A percentile compares a stretch with the other conserved stretches of the same genome.
phyloP scores from a whole-genome alignment of 164 flowering plant genomes.

The Cinnamomum chago region DNA sequence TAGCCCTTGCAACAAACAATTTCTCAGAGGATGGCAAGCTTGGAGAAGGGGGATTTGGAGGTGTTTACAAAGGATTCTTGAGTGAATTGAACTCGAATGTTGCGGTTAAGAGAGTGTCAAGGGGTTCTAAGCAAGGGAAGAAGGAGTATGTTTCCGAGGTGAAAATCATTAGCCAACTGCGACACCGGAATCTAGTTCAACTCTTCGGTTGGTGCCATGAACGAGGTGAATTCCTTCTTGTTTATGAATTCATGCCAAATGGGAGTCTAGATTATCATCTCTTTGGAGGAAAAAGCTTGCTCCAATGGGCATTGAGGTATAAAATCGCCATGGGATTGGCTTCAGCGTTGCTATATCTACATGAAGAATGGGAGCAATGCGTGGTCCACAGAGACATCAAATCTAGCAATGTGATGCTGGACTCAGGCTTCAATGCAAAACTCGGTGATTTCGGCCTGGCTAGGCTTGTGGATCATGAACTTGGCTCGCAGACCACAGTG shows the following conservation, averaged over 20 bases:
- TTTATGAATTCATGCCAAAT: constrained; percentile 43
- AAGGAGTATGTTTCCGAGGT: constrained; percentile 55
- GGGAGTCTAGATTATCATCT: constrained; percentile 42
- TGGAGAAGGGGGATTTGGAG: constrained; percentile 63
- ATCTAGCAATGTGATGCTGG: constrained; percentile 52
- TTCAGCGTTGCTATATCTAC: constrained; percentile 26
- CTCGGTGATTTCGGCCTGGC: constrained; percentile 10
- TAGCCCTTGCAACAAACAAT: constrained; percentile 39
- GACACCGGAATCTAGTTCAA: constrained; percentile 44
- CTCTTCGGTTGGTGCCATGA: constrained; percentile 57
- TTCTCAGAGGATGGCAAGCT: constrained; percentile 42
- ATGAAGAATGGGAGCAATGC: constrained; percentile 43
- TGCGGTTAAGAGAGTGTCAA: constrained; percentile 48
- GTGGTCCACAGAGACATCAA: constrained; percentile 51
- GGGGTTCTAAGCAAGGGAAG: constrained; percentile 41
- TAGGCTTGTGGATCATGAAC: constrained; percentile 6
- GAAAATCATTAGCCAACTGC: constrained; percentile 34
- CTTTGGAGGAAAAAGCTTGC: constrained; percentile 19
- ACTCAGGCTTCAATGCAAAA: constrained; percentile 15
- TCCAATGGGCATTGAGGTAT: constrained; percentile 12
- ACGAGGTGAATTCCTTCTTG: constrained; percentile 33
- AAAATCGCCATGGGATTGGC: constrained; percentile 10
- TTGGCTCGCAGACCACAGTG: constrained; percentile 18
- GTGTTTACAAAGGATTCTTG: constrained; percentile 46
- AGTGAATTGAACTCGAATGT: constrained; percentile 25